Evolutionary conservation across 805 yeast genomes (phyloP).

Genomic region (Metschnikowia shivogae): DNA sequence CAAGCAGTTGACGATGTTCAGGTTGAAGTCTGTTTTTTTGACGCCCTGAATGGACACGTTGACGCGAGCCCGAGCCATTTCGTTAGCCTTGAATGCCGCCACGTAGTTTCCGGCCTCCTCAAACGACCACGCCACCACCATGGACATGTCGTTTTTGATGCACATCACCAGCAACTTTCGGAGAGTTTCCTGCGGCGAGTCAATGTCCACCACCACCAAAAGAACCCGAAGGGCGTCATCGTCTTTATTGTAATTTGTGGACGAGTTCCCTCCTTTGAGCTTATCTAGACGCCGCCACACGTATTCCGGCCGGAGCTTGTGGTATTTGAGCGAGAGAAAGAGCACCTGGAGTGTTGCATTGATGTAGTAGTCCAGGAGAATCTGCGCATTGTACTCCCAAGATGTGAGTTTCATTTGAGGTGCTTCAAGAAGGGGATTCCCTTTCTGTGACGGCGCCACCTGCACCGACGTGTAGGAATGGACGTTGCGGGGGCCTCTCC

Average conservation of each 20-base stretch:
- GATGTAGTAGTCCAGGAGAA: slow-evolving; percentile 60
- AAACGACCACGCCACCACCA: slow-evolving; percentile 52
- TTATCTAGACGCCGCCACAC: slow-evolving; percentile 52
- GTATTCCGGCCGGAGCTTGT: slow-evolving; percentile 73
- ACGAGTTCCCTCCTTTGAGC: slow-evolving; percentile 31
- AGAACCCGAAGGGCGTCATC: slow-evolving; percentile 49
- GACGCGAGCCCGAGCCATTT: slow-evolving; percentile 27
- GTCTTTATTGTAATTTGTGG: slow-evolving; percentile 22
- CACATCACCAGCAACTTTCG: slow-evolving; percentile 47
- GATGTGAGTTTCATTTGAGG: slow-evolving; percentile 46
- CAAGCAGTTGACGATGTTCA: slow-evolving; percentile 41
- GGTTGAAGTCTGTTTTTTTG: slow-evolving; percentile 40
- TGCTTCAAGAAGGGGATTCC: slow-evolving; percentile 61
- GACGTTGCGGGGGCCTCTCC: slow-evolving; percentile 8
- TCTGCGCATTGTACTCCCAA: slow-evolving; percentile 51
- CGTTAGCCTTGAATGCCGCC: slow-evolving; percentile 35
- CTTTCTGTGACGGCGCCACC: slow-evolving; percentile 64
- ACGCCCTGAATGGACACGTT: slow-evolving; percentile 42
- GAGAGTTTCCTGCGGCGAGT: slow-evolving; percentile 47
- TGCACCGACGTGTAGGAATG: slow-evolving; percentile 34
- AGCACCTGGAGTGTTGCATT: slow-evolving; percentile 53
- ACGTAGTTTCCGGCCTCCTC: slow-evolving; percentile 45
- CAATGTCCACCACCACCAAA: slow-evolving; percentile 63
- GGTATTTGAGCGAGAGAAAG: slow-evolving; percentile 66
- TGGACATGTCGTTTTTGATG: slow-evolving; percentile 44